Evolutionary conservation across 371 early-diverging fungal species (phyloP).

Genomic region (Dichotomocladium elegans): DNA sequence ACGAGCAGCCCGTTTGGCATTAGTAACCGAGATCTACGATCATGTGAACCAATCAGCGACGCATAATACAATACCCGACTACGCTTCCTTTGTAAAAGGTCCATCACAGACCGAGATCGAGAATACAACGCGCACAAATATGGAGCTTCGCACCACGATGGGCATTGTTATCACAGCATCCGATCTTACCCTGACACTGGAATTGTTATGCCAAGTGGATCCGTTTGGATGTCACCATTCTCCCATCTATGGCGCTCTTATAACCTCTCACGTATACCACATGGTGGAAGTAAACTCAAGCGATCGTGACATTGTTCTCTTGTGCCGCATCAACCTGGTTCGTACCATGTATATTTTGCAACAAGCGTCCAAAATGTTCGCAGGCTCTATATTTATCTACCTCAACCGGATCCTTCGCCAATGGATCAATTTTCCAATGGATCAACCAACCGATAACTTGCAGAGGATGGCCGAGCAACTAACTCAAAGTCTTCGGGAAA

Average conservation of each 20-base stretch:
- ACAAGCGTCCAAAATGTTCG: constrained; percentile 15
- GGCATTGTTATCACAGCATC: constrained; percentile 19
- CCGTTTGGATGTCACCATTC: constrained; percentile 32
- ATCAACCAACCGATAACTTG: constrained; percentile 9
- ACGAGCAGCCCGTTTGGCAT: constrained; percentile 6
- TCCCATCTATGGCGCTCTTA: constrained; percentile 26
- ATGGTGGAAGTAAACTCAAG: constrained; percentile 18
- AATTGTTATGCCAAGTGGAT: constrained; percentile 24
- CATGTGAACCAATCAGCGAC: constrained; percentile 1
- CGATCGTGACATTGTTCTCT: constrained; percentile 14
- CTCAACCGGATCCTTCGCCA: constrained; percentile 22
- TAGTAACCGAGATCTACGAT: constrained; percentile 25
- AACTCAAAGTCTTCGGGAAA: constrained; percentile 2
- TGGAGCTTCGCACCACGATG: constrained; percentile 23
- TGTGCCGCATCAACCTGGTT: constrained; percentile 31
- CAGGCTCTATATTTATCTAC: constrained; percentile 24
- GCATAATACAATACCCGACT: not conserved
- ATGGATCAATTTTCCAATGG: constrained; percentile 4
- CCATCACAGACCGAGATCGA: constrained; percentile 8
- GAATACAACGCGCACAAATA: not conserved
- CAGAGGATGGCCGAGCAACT: constrained; percentile 2
- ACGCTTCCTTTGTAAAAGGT: not conserved
- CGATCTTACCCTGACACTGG: constrained; percentile 32
- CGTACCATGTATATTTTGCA: constrained; percentile 25
- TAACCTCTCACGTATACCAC: constrained; percentile 24